Base-by-base conservation (phyloP, 768 basidiomycete species). In the Tremella mesenterica region DNA sequence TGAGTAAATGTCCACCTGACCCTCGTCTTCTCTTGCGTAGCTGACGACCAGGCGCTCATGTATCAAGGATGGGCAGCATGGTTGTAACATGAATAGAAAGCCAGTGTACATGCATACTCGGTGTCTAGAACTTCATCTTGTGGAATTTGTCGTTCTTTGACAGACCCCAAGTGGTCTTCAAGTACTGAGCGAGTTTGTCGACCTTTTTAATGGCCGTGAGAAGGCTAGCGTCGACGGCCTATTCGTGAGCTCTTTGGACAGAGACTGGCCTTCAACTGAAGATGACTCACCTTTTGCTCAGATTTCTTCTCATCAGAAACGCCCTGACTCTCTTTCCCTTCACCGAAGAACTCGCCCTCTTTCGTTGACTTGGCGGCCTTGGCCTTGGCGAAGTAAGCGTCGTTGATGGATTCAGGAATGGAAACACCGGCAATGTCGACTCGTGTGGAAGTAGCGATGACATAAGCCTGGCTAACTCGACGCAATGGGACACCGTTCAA, bases 81-180 rank as follows among this genome's bases (percentile, higher is more conserved):
- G 83, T 79, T 85, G 69, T 89, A 57, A 52, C 12, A 2, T 21
- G 13, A 43, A 39, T 39, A 54, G 48, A 3, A 41, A 30, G 47
- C 52, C 55, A 59, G 62, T 60, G 55, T 69, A 69, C 67, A 69
- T 69, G 67, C 67, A 69, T 69, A 53, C 44, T 52, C 39, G 48
- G 44, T 34, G 18, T 25, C 71, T 72, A 97, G 81, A 95, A 97
- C 59, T 81, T 81, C 78, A 99, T 74, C 77, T 87, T 82, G 79
- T 99, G 95, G 73, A 95, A 88, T 80, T 81, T 89, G 78, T 97
- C 90, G 57, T 92, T 90, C 81, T 92, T 95, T 65, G 88, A 89
- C 58, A 99, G 81, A 72, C 89, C 90, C 80, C 86, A 99, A 71
- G 80, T 83, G 52, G 92, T 81, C 74, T 84, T 85, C 67, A 99